Conservation (phyloP, 2,329 filamentous ascomycete species). For the Clathrospora elynae region DNA sequence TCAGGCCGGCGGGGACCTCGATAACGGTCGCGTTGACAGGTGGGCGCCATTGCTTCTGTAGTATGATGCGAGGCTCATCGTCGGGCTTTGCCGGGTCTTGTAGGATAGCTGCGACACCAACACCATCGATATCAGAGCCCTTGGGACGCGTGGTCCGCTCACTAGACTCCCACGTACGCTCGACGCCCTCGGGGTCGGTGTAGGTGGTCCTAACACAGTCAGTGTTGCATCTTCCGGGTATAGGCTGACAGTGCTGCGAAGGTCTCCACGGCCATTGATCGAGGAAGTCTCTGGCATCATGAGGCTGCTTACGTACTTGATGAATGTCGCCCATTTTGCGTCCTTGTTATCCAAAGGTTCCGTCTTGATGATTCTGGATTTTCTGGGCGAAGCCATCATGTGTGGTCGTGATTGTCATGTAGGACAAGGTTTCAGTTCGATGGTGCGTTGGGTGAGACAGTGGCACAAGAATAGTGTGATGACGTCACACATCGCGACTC, state of each 20-base stretch:
- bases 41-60: constrained; percentile 63
- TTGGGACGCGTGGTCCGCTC: constrained; percentile 71
- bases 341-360: constrained; percentile 47
- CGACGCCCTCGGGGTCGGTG: constrained; percentile 63
- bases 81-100: constrained; percentile 39
- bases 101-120: constrained; percentile 74
- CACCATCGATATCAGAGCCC: constrained; percentile 68
- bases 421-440: constrained; percentile 2
- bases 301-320: constrained; percentile 42
- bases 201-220: constrained; percentile 55
- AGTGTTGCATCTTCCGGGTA: background rate
- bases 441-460: constrained; percentile 1
- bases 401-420: background rate
- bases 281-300: too few relatives aligned
- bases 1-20: constrained; percentile 66
- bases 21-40: constrained; percentile 65
- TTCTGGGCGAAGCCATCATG: constrained; percentile 25
- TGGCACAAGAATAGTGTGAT: constrained; percentile 2
- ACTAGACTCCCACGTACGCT: constrained; percentile 72
- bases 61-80: constrained; percentile 42
- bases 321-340: constrained; percentile 49
- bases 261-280: too few relatives aligned
- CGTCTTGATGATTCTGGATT: constrained; percentile 43
- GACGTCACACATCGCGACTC: constrained; percentile 17
- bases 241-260: background rate